These are phyloP conservation scores for Hypoxylon trugodes DNA, from an alignment of 495 filamentous ascomycete genomes.

Conservation along the genomic window DNA sequence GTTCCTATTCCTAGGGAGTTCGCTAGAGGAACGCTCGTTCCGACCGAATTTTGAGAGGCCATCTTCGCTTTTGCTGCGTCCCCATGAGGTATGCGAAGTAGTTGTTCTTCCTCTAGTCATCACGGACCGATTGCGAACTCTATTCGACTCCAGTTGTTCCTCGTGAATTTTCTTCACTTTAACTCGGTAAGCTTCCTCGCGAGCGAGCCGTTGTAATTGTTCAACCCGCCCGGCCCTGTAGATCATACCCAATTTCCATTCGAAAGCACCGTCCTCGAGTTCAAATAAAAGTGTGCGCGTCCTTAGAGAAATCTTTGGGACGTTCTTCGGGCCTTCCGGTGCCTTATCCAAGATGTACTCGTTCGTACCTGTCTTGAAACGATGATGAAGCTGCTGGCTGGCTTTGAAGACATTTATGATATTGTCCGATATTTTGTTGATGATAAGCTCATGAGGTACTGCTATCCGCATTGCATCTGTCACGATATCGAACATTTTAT, in stretches of 20 bases:
- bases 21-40: slow-evolving; percentile 52
- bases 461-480: slow-evolving; percentile 86
- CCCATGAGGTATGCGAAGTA: slow-evolving; percentile 42
- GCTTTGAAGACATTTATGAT: slow-evolving; percentile 87
- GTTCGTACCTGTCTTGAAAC: slow-evolving; percentile 84
- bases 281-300: slow-evolving; percentile 86
- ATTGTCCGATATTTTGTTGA: slow-evolving; percentile 93
- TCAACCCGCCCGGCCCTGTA: slow-evolving; percentile 89
- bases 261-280: slow-evolving; percentile 94
- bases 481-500: slow-evolving; percentile 84
- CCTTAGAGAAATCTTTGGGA: slow-evolving; percentile 84
- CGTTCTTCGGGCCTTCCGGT: slow-evolving; percentile 82
- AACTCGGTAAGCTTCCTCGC: slow-evolving; percentile 87
- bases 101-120: slow-evolving; percentile 53
- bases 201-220: slow-evolving; percentile 84
- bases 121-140: slow-evolving; percentile 58
- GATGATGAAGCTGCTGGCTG: slow-evolving; percentile 85
- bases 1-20: slow-evolving; percentile 47
- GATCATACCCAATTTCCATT: slow-evolving; percentile 94
- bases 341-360: slow-evolving; percentile 85
- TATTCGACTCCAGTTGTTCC: slow-evolving; percentile 60
- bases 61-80: slow-evolving; percentile 55
- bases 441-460: slow-evolving; percentile 92
- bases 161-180: slow-evolving; percentile 86
- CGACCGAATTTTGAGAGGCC: slow-evolving; percentile 53